Evolutionary conservation across 2,329 filamentous ascomycete genomes (phyloP), one percentile per base, ranked within the genome.

Genomic region (Talaromyces albobiverticillius): DNA sequence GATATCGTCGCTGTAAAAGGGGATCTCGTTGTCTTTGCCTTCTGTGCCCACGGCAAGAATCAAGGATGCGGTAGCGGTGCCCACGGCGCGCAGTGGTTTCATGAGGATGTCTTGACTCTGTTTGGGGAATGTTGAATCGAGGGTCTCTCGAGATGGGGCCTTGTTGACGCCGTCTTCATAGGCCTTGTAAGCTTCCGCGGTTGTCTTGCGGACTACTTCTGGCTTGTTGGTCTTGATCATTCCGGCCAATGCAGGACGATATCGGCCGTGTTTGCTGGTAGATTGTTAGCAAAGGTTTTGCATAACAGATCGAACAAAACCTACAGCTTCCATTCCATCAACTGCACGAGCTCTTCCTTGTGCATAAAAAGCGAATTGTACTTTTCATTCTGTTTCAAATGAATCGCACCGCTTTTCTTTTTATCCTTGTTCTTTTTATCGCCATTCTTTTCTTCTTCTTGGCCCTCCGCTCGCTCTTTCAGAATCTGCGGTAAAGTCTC

Each of bases 311-410:
- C 9, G 32, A 31, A 47, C 34, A 18, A 67, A 18, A 38, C 69
- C 62, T 60, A 76, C 74, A 72, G 62, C 58, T 76, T 76, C 74
- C 74, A 77, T 45, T 74, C 70, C 60, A 76, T 71, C 48, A 74
- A 58, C 46, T 58, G 62, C 46, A 71, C 60, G 32, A 75, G 43
- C 14, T 75, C 68, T 2, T 69, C 66, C 29, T 71, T 71, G 42
- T 55, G 47, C 47, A 55, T 51, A 18, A 47, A 51, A 14, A 55
- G 25, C 20, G 47, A 46, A 18, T 47, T 47, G 8, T 51, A 47
- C n/a, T 49, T 25, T 34, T 48, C 48, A 4, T 34, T 47, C 20
- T 46, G 31, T 10, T 60, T 60, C 7, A 75, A 46, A 51, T 52
- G 34, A 16, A 48, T 22, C 11, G 45, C 51, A 13, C 31, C 32